Evolutionary conservation across 2,329 filamentous ascomycete genomes (phyloP), one percentile per base, ranked within the genome.

Genomic region (Fusarium circinatum): DNA sequence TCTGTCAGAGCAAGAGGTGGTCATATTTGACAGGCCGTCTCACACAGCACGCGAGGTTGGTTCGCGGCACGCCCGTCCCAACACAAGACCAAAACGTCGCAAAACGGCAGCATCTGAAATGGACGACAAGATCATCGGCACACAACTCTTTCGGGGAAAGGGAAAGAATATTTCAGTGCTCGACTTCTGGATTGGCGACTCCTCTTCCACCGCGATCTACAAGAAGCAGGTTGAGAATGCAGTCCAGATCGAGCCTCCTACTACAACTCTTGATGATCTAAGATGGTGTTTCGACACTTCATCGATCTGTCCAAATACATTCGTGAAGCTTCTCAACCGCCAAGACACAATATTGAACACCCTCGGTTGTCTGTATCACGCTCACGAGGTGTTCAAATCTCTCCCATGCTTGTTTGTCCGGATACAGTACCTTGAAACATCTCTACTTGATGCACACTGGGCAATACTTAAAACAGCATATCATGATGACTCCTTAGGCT

Each of bases 241-340:
- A 30, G 1, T 30, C 1, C 30, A n/a, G 8, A 41, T 41, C 22
- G 39, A 41, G 0, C 22, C 22, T 41, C 39, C 39, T 8, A n/a
- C 1, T 0, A 41, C 6, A n/a, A 15, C 39, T n/a, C 39, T 41
- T 0, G 39, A 41, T 6, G 39, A 41, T n/a, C 1, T 41, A 0
- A 41, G 22, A 10, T 41, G 39, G 39, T 6, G 13, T 4, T 41
- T 41, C 8, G 6, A 41, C 1, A 41, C 10, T 2, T 41, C 22
- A 0, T 15, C 6, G 39, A 41, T n/a, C 39, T 41, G 39, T n/a
- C 39, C 13, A 6, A n/a, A 41, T 2, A n/a, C 1, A n/a, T 41
- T 41, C 3, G 0, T 41, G 0, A n/a, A 9, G 0, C 8, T 2
- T 41, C 13, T 41, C 22, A 0, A n/a, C 13, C 22, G 5, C 7